Evolutionary conservation across 345 rosid genomes (phyloP), one percentile per base, ranked within the genome.

Genomic region (Citrus medica): DNA sequence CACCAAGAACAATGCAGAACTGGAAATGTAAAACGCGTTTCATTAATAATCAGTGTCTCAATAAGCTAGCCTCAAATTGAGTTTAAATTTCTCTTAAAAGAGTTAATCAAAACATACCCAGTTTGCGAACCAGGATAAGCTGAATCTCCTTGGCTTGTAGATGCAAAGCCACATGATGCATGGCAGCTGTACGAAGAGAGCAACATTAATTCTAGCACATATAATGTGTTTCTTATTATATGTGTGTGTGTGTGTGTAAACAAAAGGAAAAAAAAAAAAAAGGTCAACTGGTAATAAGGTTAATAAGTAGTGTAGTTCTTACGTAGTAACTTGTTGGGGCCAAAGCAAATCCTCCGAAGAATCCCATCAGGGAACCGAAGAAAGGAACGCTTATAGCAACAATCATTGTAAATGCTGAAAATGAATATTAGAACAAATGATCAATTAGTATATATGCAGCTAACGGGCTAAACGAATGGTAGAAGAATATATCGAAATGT

Each of bases 271-370:
- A 3, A 46, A 1, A 42, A 2, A 10, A 10, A 10, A 42, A 10
- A 46, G 0, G 4, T 46, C 13, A 46, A 3, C 14, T 46, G 51
- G 51, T 3, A 46, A 46, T 3, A 46, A 46, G 17, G 16, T 13
- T 46, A 4, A 13, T 46, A 46, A 4, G 14, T 46, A 46, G 30
- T 10, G 2, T 56, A 65, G 9, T 58, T 37, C 87, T 87, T 86
- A 94, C 97, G 30, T 74, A 94, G 81, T 90, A 94, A 46, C 95
- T 82, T 40, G 95, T 90, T 33, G 98, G 95, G 32, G 98, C 97
- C 19, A 94, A 90, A 17, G 94, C 98, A 40, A 93, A 87, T 74
- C 98, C 98, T 86, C 98, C 98, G 4, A 94, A 90, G 84, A 94
- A 93, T 16, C 94, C 93, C 21, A 93, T 91, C 37, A 94, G 82